A percentile compares a stretch with the other conserved stretches of the same genome.
Evolutionary conservation across 768 basidiomycete genomes (phyloP).

Genomic region (Pleurotus tuoliensis): DNA sequence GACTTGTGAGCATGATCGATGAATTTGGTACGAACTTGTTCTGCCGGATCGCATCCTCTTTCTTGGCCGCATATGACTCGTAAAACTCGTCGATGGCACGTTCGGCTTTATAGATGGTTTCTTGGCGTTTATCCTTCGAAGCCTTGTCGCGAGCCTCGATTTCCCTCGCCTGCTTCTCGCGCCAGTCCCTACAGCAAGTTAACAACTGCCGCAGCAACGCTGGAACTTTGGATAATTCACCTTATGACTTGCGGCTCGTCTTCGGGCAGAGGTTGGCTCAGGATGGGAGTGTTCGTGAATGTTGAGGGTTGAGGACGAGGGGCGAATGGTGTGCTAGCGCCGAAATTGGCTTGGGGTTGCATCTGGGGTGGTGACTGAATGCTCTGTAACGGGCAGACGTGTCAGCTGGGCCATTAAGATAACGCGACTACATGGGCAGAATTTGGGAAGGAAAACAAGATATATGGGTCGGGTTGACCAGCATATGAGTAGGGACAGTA

Average conservation of each 20-base stretch:
- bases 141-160: conserved; percentile 81
- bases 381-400: not conserved
- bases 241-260: conserved; percentile 87
- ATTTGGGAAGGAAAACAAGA: not conserved
- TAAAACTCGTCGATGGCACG: conserved; percentile 88
- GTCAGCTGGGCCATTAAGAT: not conserved
- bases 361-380: conserved; percentile 16
- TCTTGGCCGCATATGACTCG: conserved; percentile 76
- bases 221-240: conserved; percentile 36
- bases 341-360: conserved; percentile 38
- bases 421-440: not conserved
- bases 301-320: conserved; percentile 74
- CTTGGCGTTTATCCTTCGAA: conserved; percentile 72
- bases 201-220: not conserved
- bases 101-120: conserved; percentile 81
- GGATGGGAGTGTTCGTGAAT: conserved; percentile 68
- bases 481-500: not conserved
- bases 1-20: not conserved
- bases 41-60: conserved; percentile 80
- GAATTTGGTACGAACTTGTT: conserved; percentile 91
- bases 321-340: conserved; percentile 54
- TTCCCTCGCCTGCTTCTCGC: conserved; percentile 79
- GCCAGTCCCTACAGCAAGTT: conserved; percentile 64
- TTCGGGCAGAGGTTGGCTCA: conserved; percentile 63
- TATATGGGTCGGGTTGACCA: no score